Evolutionary conservation across 73 alveolate genomes (phyloP).

Genomic region (Blepharisma stoltei): DNA sequence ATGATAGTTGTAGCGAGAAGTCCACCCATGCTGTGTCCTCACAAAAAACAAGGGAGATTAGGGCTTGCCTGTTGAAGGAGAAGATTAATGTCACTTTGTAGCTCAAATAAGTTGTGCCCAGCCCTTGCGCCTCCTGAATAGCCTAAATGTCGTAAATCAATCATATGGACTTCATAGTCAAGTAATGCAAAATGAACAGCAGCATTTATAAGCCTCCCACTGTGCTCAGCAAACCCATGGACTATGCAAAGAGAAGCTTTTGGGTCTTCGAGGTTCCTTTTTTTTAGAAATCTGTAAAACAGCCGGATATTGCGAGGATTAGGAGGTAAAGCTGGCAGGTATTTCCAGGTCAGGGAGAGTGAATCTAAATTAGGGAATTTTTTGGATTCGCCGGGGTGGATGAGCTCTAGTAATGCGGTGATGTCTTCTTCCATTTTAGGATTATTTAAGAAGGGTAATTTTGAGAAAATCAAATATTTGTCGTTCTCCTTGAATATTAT

Average conservation of each 20-base stretch:
- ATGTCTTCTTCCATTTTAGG: conserved; percentile 17
- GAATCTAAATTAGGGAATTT: background rate
- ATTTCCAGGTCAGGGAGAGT: background rate
- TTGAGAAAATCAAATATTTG: too few species aligned
- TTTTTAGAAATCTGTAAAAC: background rate
- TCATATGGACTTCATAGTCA: conserved; percentile 73
- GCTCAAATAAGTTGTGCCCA: conserved; percentile 36
- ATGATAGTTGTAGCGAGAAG: conserved; percentile 51
- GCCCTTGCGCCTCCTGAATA: conserved; percentile 70
- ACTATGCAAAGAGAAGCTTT: conserved; percentile 66
- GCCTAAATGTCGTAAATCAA: conserved; percentile 84
- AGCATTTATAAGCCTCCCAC: conserved; percentile 58
- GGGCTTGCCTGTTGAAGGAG: conserved; percentile 53
- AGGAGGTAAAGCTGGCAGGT: background rate
- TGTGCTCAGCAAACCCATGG: conserved; percentile 87
- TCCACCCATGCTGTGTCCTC: conserved; percentile 90
- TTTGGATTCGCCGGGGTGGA: conserved; percentile 8
- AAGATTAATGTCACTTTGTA: conserved; percentile 59
- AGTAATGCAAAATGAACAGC: conserved; percentile 66
- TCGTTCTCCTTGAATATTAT: too few species aligned
- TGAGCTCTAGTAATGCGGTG: background rate
- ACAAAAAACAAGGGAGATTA: conserved; percentile 68
- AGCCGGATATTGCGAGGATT: background rate
- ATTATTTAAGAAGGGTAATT: too few species aligned
- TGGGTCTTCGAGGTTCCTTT: background rate